Percentiles rank a stretch among this genome's conserved stretches.
These are phyloP conservation scores for Chamaenerion angustifolium DNA, from an alignment of 345 rosid genomes.

Conservation along the genomic window DNA sequence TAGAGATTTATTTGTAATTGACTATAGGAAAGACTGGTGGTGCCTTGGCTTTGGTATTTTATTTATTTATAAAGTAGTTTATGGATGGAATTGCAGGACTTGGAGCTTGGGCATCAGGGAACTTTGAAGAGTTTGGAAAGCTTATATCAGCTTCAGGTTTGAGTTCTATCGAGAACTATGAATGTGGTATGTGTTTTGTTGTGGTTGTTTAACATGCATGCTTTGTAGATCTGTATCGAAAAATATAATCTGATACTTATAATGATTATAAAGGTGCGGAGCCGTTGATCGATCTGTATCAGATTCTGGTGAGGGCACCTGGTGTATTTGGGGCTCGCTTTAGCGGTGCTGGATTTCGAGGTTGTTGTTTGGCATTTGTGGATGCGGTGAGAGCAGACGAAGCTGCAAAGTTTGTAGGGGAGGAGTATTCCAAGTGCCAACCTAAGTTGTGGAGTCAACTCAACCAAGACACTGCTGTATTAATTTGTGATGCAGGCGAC, in stretches of 20 bases:
- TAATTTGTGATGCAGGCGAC: constrained; percentile 64
- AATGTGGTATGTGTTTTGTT: constrained; percentile 53
- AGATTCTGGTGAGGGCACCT: constrained; percentile 56
- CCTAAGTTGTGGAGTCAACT: constrained; percentile 46
- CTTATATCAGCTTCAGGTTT: constrained; percentile 80
- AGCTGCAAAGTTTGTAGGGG: constrained; percentile 51
- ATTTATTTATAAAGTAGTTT: background rate
- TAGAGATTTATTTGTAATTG: no score
- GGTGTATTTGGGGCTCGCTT: constrained; percentile 79
- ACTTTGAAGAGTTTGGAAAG: constrained; percentile 53
- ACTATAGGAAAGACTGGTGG: no score
- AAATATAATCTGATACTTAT: background rate
- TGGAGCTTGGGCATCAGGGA: constrained; percentile 73
- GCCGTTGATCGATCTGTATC: constrained; percentile 63
- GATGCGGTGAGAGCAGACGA: constrained; percentile 39
- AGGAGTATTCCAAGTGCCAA: constrained; percentile 48
- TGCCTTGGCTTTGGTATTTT: no score
- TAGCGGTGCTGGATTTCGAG: constrained; percentile 93
- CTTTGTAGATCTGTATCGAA: background rate
- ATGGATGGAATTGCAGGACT: constrained; percentile 38
- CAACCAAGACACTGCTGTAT: constrained; percentile 26
- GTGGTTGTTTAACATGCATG: background rate
- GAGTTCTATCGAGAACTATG: constrained; percentile 81
- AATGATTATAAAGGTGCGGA: constrained; percentile 39
- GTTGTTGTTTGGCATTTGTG: constrained; percentile 76